Base-by-base conservation (phyloP, 495 filamentous ascomycete genomes). In the Jackrogersella multiformis region DNA sequence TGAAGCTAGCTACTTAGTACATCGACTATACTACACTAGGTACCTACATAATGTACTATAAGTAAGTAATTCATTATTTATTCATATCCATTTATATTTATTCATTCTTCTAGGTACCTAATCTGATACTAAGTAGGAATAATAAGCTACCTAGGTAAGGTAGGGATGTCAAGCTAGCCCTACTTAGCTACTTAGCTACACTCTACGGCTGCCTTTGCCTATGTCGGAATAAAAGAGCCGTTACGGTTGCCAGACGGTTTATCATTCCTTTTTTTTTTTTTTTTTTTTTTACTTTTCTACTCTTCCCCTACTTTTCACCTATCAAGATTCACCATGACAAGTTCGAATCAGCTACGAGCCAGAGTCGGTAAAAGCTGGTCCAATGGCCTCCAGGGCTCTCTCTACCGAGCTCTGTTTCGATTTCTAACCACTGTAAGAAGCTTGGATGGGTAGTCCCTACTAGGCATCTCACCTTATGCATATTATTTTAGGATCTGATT, bases 401-500 rank as follows among this genome's bases (percentile, higher is more conserved):
- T 61, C 61, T 57, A 65, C 61, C 61, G 56, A 70, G 51, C 42
- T 59, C 35, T 34, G 55, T 35, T 61, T 69, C 39, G 49, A 52
- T 69, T 64, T 55, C 30, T 64, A 41, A 51, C 46, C 21, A 51
- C 34, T 49, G 53, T 49, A n/a, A 30, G 23, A 20, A 61, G 48
- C 34, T 56, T 63, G 66, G 66, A 64, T 64, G 66, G 66, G 56
- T 56, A 60, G 48, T 56, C 55, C 66, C 61, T 69, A 63, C 58
- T 64, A 65, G 49, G 53, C 54, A 64, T 55, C 60, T 64, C 51
- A 69, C 55, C 41, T n/a, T 69, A 45, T 69, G 61, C 61, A 70
- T 65, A 70, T 70, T 65, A 70, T 65, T 65, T 70, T 70, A 64
- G 61, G 67, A 70, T 70, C 67, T 70, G 67, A 70, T 61, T 70